Base-by-base conservation (phyloP, 1,284 basidiomycete species). In the Fomitopsis betulina region DNA sequence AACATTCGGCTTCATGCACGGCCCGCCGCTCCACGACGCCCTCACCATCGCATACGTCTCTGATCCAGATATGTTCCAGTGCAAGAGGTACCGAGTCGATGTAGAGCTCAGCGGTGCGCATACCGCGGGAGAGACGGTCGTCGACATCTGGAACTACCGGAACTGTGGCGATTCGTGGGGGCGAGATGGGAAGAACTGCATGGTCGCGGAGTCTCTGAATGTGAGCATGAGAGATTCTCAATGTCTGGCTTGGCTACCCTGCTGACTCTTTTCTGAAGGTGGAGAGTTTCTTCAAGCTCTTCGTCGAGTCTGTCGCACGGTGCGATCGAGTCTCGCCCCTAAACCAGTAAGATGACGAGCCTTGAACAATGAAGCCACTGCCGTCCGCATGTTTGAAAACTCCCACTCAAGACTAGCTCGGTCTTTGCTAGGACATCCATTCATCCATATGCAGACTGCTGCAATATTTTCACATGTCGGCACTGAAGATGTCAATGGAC, bases 1-100 rank as follows among this genome's bases (percentile, higher is more conserved):
- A 9, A 85, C 83, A 0, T 94, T 91, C 63, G 84, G 83, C 12
- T 94, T 94, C 69, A 71, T 76, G 19, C 73, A 85, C 40, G 91
- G 91, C 0, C 93, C 93, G 7, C 92, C 92, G 1, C 75, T 94
- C 2, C 92, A 94, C 62, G 93, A 94, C 65, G 84, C 91, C 0
- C 77, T 94, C 33, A 89, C 91, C 0, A 76, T 94, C 55, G 87
- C 84, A 12, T 93, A 89, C 60, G 76, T 93, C 37, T 79, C 83
- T 0, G 70, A 73, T 19, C 89, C 89, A 0, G 77, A 83, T 5
- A 65, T 92, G 2, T 93, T 93, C 71, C 69, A 70, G 19, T 73
- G 74, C 39, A 80, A 71, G 56, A 76, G 91, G 25, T 83, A 84
- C 67, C 79, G 86, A 50, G 90, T 94, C 0, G 92, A 94, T 63